phyloP scores from a whole-genome alignment of 306 rosid species.

The Medicago arabica region DNA sequence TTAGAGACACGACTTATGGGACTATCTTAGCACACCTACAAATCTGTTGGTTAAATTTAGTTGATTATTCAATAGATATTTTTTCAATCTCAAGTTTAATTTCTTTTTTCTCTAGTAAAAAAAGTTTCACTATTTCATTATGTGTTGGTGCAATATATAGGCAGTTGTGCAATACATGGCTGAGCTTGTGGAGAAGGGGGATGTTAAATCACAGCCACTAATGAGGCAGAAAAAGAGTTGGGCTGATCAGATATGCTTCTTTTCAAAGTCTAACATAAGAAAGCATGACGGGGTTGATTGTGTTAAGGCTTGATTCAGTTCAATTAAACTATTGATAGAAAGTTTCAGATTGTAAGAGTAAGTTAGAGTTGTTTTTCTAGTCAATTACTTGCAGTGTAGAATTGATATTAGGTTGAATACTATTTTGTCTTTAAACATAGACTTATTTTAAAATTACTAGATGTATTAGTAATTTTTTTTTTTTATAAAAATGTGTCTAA shows the following conservation, averaged over 20 bases:
- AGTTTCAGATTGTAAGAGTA: conserved; percentile 22
- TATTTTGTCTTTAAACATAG: no score
- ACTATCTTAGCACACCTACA: no score
- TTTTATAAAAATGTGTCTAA: no score
- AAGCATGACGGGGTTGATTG: conserved; percentile 58
- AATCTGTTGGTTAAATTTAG: no score
- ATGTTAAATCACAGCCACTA: conserved; percentile 57
- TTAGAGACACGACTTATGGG: no score
- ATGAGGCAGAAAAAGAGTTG: conserved; percentile 68
- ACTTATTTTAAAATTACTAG: no score
- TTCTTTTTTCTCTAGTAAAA: no score
- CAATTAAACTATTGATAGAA: conserved; percentile 30
- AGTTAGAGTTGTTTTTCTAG: conserved; percentile 24
- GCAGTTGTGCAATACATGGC: conserved; percentile 89
- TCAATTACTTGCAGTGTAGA: not conserved
- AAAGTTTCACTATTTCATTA: not conserved
- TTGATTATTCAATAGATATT: no score
- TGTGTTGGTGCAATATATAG: conserved; percentile 51
- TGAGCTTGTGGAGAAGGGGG: conserved; percentile 61
- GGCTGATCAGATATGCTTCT: conserved; percentile 69
- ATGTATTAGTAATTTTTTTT: no score
- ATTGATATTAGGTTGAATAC: no score
- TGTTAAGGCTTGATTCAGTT: conserved; percentile 56
- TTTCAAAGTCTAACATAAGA: conserved; percentile 74
- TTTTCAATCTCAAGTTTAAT: not conserved